Base-by-base conservation (phyloP, 2,329 filamentous ascomycete species). In the Diaporthe batatas region DNA sequence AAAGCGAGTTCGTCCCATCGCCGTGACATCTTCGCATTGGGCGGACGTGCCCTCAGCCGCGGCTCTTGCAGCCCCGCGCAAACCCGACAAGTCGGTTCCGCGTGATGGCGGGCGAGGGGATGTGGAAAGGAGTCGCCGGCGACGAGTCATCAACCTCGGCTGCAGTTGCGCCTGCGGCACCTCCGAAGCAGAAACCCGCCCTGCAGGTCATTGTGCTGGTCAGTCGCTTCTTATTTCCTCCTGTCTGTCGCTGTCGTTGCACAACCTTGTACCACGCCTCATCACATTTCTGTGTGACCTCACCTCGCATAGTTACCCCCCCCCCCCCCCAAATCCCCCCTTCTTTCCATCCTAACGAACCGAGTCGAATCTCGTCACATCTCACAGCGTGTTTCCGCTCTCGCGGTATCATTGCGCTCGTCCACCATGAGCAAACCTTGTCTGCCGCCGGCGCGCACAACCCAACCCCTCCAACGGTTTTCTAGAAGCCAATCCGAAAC, bases 191-290 rank as follows among this genome's bases (percentile, higher is more conserved):
- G 23, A 75, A 80, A 71, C 87, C 90, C 80, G 89, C 90, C 53
- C 83, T 94, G 83, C 92, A 94, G 83, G 91, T 94, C 59, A 93
- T 94, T 83, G 86, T 94, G 73, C 82, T 94, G 85, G 92, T 94
- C 85, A 85, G 91, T 88, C 54, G 62, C 10, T 21, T 58, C 53
- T 49, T 29, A 5, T 71, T 69, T 57, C 23, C 34, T 71, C 10
- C 14, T 39, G 49, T 68, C 53, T 69, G 67, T 59, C 59, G n/a
- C 54, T 51, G 44, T 18, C 51, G 39, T 59, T 58, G 29, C 25
- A 49, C 62, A 51, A 14, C 16, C 67, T 53, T 29, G 44, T 47
- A 23, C 44, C n/a, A 59, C 57, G 14, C 44, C 59, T 51, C 23
- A 23, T 65, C 39, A 65, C 59, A 34, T 32, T 34, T 65, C 29